Base-by-base conservation (phyloP, 2,329 filamentous ascomycete genomes). In the Microcyclospora pomicola region DNA sequence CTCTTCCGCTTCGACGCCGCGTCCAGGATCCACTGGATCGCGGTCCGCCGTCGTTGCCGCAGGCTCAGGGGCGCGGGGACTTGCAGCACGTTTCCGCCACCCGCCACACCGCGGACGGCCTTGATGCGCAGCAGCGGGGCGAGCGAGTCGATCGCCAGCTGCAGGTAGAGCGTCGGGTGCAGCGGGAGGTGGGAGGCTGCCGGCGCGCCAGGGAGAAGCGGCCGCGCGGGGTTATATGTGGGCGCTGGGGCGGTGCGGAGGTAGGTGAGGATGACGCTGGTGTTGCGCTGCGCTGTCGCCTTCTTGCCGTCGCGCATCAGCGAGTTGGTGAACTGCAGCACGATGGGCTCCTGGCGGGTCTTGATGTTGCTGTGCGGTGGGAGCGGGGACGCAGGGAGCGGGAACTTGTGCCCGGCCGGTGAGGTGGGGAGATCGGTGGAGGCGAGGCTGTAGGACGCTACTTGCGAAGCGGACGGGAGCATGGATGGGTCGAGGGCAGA, bases 221-320 rank as follows among this genome's bases (percentile, higher is more conserved):
- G 78, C 38, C 74, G 77, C 42, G 70, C 64, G 15, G 82, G 75
- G 59, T 79, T 83, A 55, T 81, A 68, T 45, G 73, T 78, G 13
- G 91, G 91, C 10, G 87, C 73, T 2, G 87, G 75, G 3, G 84
- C 74, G 31, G 84, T 93, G 53, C 88, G 85, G 43, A 98, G 80
- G 59, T 80, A 66, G 48, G 75, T 83, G 57, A 96, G 77, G 54
- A 94, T 80, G 53, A 77, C 69, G 42, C 79, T 72, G 78, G 95
- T 86, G 62, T 93, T 80, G 82, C 94, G 54, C 61, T 98, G 85
- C n/a, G 91, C 91, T 59, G 75, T 72, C 55, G 80, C 81, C 58
- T 93, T 75, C 68, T 95, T 92, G 50, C 91, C 91, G 61, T 96
- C 75, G 51, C 71, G 69, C 88, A 96, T 98, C 46, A 98, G 63